Evolutionary conservation across 345 rosid genomes (phyloP), one percentile per base, ranked within the genome.

Genomic region (Raphanus sativus): DNA sequence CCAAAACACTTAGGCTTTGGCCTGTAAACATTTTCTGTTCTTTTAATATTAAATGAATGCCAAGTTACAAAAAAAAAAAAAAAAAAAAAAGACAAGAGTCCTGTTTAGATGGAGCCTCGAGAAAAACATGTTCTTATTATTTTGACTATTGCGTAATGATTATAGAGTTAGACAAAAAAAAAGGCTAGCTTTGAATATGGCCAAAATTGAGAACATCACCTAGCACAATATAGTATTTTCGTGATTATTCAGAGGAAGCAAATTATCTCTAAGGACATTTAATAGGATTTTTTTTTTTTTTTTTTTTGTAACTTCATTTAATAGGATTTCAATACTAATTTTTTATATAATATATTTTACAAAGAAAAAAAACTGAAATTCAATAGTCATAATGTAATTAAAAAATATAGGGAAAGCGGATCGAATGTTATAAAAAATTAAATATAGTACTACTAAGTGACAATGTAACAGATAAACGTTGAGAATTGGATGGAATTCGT

Each of bases 91-190:
- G 66, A 55, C 40, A 32, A 58, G 65, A 52, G 65, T 33, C 48
- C 25, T 70, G 9, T 63, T 64, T 70, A 64, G 28, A 64, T 29
- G 54, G 26, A 63, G 30, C 52, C 71, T 70, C 62, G 67, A 71
- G 40, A n/a, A 65, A 29, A 71, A 71, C 76, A 66, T 71, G 81
- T 33, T 21, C 62, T 62, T 28, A 76, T 28, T 77, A 36, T 66
- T 77, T 62, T 54, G 16, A 36, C 48, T 12, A 21, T 59, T 10
- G 52, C 11, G 28, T 48, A 60, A n/a, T 30, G 26, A n/a, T 42
- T 56, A 56, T 24, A 9, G 29, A 9, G 15, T 58, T 25, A 58
- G 26, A 10, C 5, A 21, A 25, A 25, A 21, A 21, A 56, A 59
- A 12, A 11, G 16, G 34, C 6, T 26, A 26, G 16, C 63, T 59